A percentile compares a stretch with the other conserved stretches of the same genome.
Conservation (phyloP, 2,329 filamentous ascomycete genomes). For the Clonostachys rhizophaga region DNA sequence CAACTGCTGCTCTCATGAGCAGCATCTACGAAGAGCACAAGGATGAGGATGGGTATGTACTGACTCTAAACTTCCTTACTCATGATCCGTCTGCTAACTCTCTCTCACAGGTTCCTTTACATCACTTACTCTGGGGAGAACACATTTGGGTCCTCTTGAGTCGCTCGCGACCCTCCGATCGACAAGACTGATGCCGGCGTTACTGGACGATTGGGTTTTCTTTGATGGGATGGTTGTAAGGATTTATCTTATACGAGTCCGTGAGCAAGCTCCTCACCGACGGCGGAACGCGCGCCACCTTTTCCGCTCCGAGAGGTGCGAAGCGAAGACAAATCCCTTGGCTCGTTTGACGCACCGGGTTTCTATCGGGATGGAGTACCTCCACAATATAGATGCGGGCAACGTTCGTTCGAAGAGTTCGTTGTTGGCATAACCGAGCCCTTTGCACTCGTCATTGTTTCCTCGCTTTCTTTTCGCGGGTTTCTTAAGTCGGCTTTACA, state of each 20-base stretch:
- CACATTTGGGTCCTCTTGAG: conserved; percentile 66
- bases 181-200: neutral
- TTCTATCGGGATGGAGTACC: too few relatives aligned
- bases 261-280: neutral
- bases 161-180: too few relatives aligned
- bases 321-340: too few relatives aligned
- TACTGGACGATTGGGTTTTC: neutral
- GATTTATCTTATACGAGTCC: neutral
- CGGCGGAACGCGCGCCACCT: too few relatives aligned
- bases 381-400: too few relatives aligned
- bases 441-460: too few relatives aligned
- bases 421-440: too few relatives aligned
- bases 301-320: too few relatives aligned
- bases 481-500: too few relatives aligned
- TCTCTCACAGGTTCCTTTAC: conserved; percentile 73
- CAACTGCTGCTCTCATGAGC: conserved; percentile 96
- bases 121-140: conserved; percentile 99
- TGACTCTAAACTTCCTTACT: neutral
- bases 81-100: neutral
- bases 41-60: conserved; percentile 62
- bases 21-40: conserved; percentile 99
- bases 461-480: too few relatives aligned
- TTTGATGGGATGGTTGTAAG: neutral
- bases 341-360: too few relatives aligned
- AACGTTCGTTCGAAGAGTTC: too few relatives aligned